phyloP scores from a whole-genome alignment of 371 early-diverging fungal species.

The Chytridium lagenaria region DNA sequence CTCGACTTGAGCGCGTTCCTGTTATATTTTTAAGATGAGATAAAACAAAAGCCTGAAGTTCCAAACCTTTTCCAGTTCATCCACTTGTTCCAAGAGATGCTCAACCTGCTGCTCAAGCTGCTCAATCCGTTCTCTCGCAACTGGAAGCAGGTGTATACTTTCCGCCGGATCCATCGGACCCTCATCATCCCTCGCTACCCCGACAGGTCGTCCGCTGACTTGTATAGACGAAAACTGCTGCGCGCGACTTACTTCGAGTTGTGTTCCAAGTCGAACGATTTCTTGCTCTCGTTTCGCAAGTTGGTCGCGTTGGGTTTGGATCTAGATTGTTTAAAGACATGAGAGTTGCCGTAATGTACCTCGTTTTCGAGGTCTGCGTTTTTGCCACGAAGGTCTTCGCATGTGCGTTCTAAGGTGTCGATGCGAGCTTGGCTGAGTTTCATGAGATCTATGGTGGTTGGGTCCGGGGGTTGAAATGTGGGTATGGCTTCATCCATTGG shows the following conservation, averaged over 20 bases:
- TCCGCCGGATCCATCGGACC: slow-evolving; percentile 24
- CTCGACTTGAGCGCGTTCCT: slow-evolving; percentile 25
- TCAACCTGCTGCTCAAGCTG: slow-evolving; percentile 58
- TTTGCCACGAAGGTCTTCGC: slow-evolving; percentile 34
- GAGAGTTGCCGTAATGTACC: slow-evolving; percentile 29
- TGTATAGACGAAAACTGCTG: slow-evolving; percentile 47
- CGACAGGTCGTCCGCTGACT: slow-evolving; percentile 18
- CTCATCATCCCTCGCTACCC: slow-evolving; percentile 24
- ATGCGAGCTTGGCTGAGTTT: slow-evolving; percentile 41
- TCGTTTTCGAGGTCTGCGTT: slow-evolving; percentile 54
- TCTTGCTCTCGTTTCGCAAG: slow-evolving; percentile 53
- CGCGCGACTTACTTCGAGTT: slow-evolving; percentile 51
- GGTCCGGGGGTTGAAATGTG: slow-evolving; percentile 44
- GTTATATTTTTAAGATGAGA: not conserved
- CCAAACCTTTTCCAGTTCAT: slow-evolving; percentile 53
- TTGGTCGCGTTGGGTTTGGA: slow-evolving; percentile 45
- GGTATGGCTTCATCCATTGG: slow-evolving; percentile 37
- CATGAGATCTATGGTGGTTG: slow-evolving; percentile 48
- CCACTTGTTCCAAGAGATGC: slow-evolving; percentile 53
- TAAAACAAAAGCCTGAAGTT: slow-evolving; percentile 12
- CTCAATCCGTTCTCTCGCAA: slow-evolving; percentile 51
- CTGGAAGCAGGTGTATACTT: slow-evolving; percentile 35
- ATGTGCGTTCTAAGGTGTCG: slow-evolving; percentile 35
- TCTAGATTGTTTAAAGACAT: slow-evolving; percentile 21
- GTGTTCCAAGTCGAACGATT: slow-evolving; percentile 49